phyloP scores from a whole-genome alignment of 2,329 filamentous ascomycete species.

The Xylariaceae sp. region DNA sequence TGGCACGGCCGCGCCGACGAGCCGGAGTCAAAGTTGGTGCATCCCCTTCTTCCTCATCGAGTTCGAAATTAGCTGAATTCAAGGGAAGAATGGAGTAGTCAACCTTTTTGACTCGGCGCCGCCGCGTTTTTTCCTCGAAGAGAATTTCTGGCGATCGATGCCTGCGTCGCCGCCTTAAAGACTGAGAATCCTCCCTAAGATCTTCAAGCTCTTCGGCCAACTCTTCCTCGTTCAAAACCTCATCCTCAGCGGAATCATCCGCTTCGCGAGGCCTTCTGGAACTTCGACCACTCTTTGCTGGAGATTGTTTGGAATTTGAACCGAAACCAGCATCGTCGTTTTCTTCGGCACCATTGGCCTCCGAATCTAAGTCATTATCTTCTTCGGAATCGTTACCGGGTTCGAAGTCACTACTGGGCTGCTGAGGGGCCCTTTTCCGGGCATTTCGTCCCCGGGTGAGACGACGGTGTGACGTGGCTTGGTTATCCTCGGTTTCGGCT shows the following conservation, averaged over 20 bases:
- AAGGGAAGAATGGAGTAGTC: slow-evolving; percentile 85
- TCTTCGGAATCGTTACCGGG: slow-evolving; percentile 56
- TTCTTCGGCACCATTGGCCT: slow-evolving; percentile 27
- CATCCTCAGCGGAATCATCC: slow-evolving; percentile 51
- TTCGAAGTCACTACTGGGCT: slow-evolving; percentile 58
- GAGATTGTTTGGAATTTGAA: slow-evolving; percentile 41
- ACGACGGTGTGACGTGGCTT: slow-evolving; percentile 39
- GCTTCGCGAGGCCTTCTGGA: slow-evolving; percentile 45
- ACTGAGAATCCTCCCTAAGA: slow-evolving; percentile 49
- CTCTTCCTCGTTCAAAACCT: slow-evolving; percentile 57
- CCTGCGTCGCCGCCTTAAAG: slow-evolving; percentile 41
- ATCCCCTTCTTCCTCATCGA: slow-evolving; percentile 72
- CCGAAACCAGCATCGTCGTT: slow-evolving; percentile 45
- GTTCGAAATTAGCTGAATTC: slow-evolving; percentile 63
- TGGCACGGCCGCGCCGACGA: slow-evolving; percentile 59
- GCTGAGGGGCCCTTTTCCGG: slow-evolving; percentile 43
- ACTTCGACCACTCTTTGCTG: slow-evolving; percentile 35
- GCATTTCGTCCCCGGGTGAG: slow-evolving; percentile 43
- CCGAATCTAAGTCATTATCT: slow-evolving; percentile 42
- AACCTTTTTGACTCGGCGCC: slow-evolving; percentile 59
- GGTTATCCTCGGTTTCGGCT: slow-evolving; percentile 22
- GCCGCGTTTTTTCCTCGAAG: slow-evolving; percentile 48
- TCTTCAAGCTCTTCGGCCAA: slow-evolving; percentile 62
- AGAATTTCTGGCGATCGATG: slow-evolving; percentile 52
- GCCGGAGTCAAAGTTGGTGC: slow-evolving; percentile 63